Percentiles rank a stretch among this genome's conserved stretches.
These are phyloP conservation scores for Quercus glauca DNA, from an alignment of 306 rosid genomes.

Conservation along the genomic window DNA sequence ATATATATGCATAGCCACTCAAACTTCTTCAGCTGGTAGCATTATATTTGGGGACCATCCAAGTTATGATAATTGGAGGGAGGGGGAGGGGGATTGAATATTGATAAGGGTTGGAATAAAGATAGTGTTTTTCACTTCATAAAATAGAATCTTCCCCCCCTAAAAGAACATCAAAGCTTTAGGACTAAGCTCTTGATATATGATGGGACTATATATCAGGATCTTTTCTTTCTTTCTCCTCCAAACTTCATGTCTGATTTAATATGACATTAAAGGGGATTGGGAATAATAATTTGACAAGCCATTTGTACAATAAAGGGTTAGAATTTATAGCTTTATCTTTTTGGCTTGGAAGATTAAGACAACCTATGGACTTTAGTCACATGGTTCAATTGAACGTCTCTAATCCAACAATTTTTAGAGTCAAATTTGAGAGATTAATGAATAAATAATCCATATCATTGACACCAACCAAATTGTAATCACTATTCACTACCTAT, in stretches of 20 bases:
- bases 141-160: slow-evolving; percentile 21
- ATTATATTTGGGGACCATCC: slow-evolving; percentile 26
- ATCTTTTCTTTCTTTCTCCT: background rate
- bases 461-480: background rate
- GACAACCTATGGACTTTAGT: slow-evolving; percentile 16
- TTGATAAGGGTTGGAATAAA: background rate
- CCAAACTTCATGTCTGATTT: slow-evolving; percentile 7
- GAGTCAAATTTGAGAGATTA: background rate
- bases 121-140: background rate
- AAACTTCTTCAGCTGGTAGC: background rate
- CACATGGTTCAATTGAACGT: background rate
- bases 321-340: background rate
- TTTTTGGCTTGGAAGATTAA: background rate
- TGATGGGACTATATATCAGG: background rate
- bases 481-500: too few relatives aligned
- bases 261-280: slow-evolving; percentile 1
- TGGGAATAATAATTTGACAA: slow-evolving; percentile 13
- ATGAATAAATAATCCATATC: background rate
- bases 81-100: too few relatives aligned
- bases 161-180: slow-evolving; percentile 29
- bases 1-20: slow-evolving; percentile 6
- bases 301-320: slow-evolving; percentile 1
- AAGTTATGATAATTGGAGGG: background rate
- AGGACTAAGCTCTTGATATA: slow-evolving; percentile 2
- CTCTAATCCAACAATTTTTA: background rate